Percentiles rank a stretch among this genome's conserved stretches.
phyloP scores from a whole-genome alignment of 306 rosid genomes.

The Alnus glutinosa region DNA sequence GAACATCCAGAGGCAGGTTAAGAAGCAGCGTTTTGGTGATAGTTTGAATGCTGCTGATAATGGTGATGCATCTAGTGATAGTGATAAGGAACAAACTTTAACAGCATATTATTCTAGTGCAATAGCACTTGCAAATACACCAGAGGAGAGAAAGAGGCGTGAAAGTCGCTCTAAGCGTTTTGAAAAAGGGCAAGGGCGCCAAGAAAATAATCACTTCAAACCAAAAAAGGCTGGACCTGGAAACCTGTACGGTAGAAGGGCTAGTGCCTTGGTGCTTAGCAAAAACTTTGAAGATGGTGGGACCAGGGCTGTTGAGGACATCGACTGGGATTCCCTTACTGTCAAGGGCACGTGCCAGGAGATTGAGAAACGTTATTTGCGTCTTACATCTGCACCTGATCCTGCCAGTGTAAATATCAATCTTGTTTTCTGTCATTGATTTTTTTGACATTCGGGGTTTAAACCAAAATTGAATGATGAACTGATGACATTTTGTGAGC shows the following conservation, averaged over 20 bases:
- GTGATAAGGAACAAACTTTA: slow-evolving; percentile 84
- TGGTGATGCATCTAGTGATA: slow-evolving; percentile 80
- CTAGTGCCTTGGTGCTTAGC: slow-evolving; percentile 75
- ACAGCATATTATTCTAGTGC: slow-evolving; percentile 68
- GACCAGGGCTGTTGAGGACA: slow-evolving; percentile 93
- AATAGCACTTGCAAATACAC: slow-evolving; percentile 69
- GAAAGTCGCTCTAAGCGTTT: slow-evolving; percentile 92
- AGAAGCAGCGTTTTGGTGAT: slow-evolving; percentile 78
- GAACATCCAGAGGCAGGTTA: slow-evolving; percentile 57
- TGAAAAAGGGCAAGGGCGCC: slow-evolving; percentile 75
- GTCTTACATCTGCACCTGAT: slow-evolving; percentile 98
- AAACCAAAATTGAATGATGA: background rate
- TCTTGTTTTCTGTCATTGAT: slow-evolving; percentile 1
- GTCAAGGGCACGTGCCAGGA: slow-evolving; percentile 98
- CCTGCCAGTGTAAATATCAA: slow-evolving; percentile 69
- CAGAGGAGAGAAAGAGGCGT: slow-evolving; percentile 91
- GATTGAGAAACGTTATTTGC: slow-evolving; percentile 93
- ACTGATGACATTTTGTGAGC: background rate
- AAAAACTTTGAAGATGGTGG: slow-evolving; percentile 74
- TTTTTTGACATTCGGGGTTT: background rate
- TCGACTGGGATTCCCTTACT: slow-evolving; percentile 99
- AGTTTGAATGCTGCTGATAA: slow-evolving; percentile 49
- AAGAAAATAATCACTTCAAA: slow-evolving; percentile 55
- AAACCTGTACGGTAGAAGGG: slow-evolving; percentile 73
- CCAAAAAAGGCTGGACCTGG: slow-evolving; percentile 63